phyloP scores from a whole-genome alignment of 805 yeast genomes.

The Yarrowia yakushimensis region DNA sequence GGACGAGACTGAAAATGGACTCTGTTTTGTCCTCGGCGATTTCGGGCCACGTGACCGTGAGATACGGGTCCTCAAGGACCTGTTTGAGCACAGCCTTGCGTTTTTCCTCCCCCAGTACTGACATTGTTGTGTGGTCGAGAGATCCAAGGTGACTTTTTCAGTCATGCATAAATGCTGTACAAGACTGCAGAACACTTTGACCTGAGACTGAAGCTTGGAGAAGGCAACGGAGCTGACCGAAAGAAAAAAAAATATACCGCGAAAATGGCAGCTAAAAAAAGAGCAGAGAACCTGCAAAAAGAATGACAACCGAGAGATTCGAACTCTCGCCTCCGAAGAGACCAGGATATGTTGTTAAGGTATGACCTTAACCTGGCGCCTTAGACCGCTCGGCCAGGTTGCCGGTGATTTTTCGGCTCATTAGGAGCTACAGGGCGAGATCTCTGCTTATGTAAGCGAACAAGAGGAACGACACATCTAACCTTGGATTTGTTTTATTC shows the following conservation, averaged over 20 bases:
- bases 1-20: not conserved
- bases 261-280: not conserved
- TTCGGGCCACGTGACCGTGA: slow-evolving; percentile 26
- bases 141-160: slow-evolving; percentile 11
- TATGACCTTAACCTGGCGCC: slow-evolving; percentile 25
- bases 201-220: too few species aligned
- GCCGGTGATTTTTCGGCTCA: not conserved
- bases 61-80: slow-evolving; percentile 31
- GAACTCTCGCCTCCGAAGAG: slow-evolving; percentile 25
- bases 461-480: too few species aligned
- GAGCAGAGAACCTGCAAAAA: not conserved
- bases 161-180: not conserved
- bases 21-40: not conserved
- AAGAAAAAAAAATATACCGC: not conserved
- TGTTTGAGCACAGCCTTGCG: slow-evolving; percentile 29
- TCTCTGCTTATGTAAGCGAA: not conserved
- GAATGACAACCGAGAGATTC: slow-evolving; percentile 23
- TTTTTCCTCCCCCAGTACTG: slow-evolving; percentile 23
- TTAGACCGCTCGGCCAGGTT: slow-evolving; percentile 26
- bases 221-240: not conserved
- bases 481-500: too few species aligned
- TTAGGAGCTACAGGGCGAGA: not conserved
- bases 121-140: not conserved
- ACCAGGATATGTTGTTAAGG: slow-evolving; percentile 16
- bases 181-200: not conserved